Conservation (phyloP, 1,284 basidiomycete species). For the Ustilago bromivora region DNA sequence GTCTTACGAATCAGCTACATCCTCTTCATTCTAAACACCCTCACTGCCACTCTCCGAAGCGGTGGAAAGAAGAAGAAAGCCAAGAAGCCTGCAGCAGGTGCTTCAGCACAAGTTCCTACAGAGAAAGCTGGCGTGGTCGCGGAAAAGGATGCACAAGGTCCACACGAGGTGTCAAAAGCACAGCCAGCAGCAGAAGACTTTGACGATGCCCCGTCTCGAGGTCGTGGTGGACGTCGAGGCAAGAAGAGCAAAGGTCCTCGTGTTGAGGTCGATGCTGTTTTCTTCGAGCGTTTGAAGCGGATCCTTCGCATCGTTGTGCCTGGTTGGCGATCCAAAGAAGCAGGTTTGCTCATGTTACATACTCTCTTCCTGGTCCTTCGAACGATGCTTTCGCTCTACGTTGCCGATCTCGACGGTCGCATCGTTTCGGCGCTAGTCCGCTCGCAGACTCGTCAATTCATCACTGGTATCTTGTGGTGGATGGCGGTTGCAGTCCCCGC, state of each 20-base stretch:
- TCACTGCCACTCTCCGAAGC: slow-evolving; percentile 51
- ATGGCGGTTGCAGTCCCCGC: slow-evolving; percentile 83
- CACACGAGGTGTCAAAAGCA: slow-evolving; percentile 17
- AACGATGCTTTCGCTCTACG: slow-evolving; percentile 92
- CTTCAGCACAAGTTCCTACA: slow-evolving; percentile 9
- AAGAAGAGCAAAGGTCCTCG: slow-evolving; percentile 53
- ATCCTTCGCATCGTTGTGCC: slow-evolving; percentile 92
- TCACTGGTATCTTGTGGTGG: slow-evolving; percentile 89
- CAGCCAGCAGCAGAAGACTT: slow-evolving; percentile 19
- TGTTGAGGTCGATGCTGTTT: slow-evolving; percentile 84
- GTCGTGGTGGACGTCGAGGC: slow-evolving; percentile 44
- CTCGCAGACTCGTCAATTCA: slow-evolving; percentile 82
- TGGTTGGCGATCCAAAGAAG: slow-evolving; percentile 84
- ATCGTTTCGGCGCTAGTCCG: slow-evolving; percentile 94
- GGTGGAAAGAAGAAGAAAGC: slow-evolving; percentile 56
- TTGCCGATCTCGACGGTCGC: slow-evolving; percentile 90
- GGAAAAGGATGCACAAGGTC: slow-evolving; percentile 24
- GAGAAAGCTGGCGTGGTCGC: slow-evolving; percentile 35
- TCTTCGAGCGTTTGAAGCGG: slow-evolving; percentile 82
- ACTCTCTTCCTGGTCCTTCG: slow-evolving; percentile 87
- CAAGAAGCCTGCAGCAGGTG: slow-evolving; percentile 23
- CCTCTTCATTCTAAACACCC: slow-evolving; percentile 47
- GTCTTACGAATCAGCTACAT: slow-evolving; percentile 58
- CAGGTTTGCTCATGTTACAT: slow-evolving; percentile 85
- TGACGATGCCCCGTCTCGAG: slow-evolving; percentile 39